These are phyloP conservation scores for Strombidium stylifer DNA, from an alignment of 73 alveolate genomes.

Conservation along the genomic window DNA sequence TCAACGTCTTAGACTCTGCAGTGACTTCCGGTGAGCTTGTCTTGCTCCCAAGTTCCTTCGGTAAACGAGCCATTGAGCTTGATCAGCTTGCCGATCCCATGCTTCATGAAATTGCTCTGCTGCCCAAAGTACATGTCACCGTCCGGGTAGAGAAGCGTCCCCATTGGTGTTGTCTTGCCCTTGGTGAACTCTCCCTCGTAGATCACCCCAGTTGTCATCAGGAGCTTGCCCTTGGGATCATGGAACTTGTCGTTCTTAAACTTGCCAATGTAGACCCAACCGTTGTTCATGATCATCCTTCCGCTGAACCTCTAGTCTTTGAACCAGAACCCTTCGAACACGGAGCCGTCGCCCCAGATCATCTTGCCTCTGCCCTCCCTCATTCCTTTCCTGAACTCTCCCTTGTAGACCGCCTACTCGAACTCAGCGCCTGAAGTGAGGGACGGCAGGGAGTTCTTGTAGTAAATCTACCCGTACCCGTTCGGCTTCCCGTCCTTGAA, in stretches of 20 bases:
- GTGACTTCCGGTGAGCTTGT: too few relatives aligned
- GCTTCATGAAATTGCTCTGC: slow-evolving; percentile 8
- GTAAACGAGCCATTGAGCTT: slow-evolving; percentile 12
- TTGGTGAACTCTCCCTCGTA: slow-evolving; percentile 25
- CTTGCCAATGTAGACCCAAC: slow-evolving; percentile 29
- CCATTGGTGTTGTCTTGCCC: slow-evolving; percentile 13
- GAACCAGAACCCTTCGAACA: slow-evolving; percentile 53
- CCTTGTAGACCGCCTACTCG: slow-evolving; percentile 29
- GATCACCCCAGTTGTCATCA: slow-evolving; percentile 1
- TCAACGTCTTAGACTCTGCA: too few relatives aligned
- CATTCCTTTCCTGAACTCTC: slow-evolving; percentile 47
- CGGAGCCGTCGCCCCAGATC: slow-evolving; percentile 49
- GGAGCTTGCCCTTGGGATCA: slow-evolving; percentile 19
- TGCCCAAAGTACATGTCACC: slow-evolving; percentile 32
- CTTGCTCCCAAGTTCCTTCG: slow-evolving; percentile 43
- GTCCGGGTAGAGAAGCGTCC: slow-evolving; percentile 31
- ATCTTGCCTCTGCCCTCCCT: slow-evolving; percentile 45
- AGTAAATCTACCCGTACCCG: slow-evolving; percentile 21
- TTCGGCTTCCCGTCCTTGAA: slow-evolving; percentile 46
- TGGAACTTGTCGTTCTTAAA: slow-evolving; percentile 41
- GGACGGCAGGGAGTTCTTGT: neutral
- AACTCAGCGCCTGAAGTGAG: slow-evolving; percentile 1
- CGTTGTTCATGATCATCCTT: slow-evolving; percentile 23
- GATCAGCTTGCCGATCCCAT: slow-evolving; percentile 24
- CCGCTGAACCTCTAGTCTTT: slow-evolving; percentile 32